Base-by-base conservation (phyloP, 108 stramenopile species). In the Cylindrotheca closterium region DNA sequence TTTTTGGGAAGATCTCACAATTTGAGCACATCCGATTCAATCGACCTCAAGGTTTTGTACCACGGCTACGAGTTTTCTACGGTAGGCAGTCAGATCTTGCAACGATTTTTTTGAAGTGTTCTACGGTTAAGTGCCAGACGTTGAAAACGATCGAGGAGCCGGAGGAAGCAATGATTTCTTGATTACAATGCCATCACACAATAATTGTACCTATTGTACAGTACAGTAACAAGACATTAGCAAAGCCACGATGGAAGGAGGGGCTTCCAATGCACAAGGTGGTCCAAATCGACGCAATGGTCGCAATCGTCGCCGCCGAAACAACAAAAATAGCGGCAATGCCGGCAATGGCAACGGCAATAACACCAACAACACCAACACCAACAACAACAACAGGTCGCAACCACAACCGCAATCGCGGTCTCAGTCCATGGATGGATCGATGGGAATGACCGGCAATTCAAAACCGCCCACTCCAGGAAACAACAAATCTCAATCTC, bases 401-500 rank as follows among this genome's bases (percentile, higher is more conserved):
- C 25, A 50, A 62, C 48, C 61, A 31, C 48, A 50, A 42, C 32
- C 51, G 51, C 15, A 52, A 65, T 52, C 51, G 31, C 52, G 49
- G 49, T 34, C 18, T n/a, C 48, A 49, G 50, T 28, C 51, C 10
- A 52, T 12, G 19, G 19, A 25, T 19, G 10, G 19, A 52, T n/a
- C 10, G 19, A 1, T 19, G 23, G 15, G 15, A 42, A 10, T 15
- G 15, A 42, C 7, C 15, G 37, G 10, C 37, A 42, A 34, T 15
- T 42, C 32, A 17, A 31, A 24, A 21, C 22, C 58, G 33, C 58
- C 58, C 26, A 29, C 55, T 18, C 24, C 27, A 30, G 27, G 26
- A 17, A 55, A 30, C n/a, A 71, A 58, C 63, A 71, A 71, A 29
- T 74, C 73, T 21, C 53, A 47, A n/a, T 74, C 73, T 31, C 73